These are phyloP conservation scores for Aureobasidium sp. DNA, from an alignment of 2,329 filamentous ascomycete genomes.

Conservation along the genomic window DNA sequence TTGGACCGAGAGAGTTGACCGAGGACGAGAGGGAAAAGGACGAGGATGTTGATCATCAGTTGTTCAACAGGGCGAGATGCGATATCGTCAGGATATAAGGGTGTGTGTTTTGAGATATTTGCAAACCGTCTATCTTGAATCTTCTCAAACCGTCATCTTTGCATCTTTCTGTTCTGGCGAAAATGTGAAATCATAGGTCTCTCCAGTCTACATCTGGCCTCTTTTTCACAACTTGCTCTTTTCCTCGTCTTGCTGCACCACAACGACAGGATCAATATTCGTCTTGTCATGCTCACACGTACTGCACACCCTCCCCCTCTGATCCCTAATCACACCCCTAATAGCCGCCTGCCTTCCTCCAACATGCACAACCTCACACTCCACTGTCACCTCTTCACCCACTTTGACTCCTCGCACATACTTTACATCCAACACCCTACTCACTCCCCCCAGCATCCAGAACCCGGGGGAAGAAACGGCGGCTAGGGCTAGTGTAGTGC, in stretches of 20 bases:
- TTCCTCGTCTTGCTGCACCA: neutral
- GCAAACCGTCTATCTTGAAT: too few relatives aligned
- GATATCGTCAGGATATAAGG: constrained; percentile 72
- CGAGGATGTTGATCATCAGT: constrained; percentile 60
- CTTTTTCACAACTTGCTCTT: neutral
- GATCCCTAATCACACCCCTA: constrained; percentile 34
- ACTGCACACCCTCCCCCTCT: constrained; percentile 29
- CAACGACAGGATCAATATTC: constrained; percentile 15
- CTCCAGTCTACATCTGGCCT: too few relatives aligned
- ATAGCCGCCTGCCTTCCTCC: constrained; percentile 36
- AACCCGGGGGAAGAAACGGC: constrained; percentile 29
- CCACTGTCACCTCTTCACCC: constrained; percentile 35
- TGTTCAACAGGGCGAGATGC: constrained; percentile 77
- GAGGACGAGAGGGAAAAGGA: constrained; percentile 52
- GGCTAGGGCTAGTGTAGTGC: constrained; percentile 36
- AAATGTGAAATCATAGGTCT: too few relatives aligned
- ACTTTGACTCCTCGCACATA: constrained; percentile 38
- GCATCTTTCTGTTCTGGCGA: too few relatives aligned
- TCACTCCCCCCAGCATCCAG: constrained; percentile 41
- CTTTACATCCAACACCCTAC: constrained; percentile 37
- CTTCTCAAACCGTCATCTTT: too few relatives aligned
- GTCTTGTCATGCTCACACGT: constrained; percentile 32
- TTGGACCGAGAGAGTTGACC: constrained; percentile 58
- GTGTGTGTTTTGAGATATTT: too few relatives aligned
- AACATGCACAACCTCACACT: constrained; percentile 37